These are phyloP conservation scores for Colletotrichum sp. DNA, from an alignment of 2,329 filamentous ascomycete species.

Conservation along the genomic window DNA sequence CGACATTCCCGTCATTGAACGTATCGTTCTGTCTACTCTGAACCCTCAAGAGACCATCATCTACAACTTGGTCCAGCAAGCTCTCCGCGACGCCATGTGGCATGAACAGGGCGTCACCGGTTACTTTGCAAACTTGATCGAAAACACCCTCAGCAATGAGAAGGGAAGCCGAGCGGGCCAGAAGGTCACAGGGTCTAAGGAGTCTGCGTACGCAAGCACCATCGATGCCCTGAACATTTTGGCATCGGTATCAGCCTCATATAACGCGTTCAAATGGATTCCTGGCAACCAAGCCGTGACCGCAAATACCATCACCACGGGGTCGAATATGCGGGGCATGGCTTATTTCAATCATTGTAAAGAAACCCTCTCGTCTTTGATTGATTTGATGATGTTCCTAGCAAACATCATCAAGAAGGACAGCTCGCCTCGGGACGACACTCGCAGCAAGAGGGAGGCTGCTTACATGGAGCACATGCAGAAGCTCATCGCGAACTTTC, in stretches of 20 bases:
- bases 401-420: neutral
- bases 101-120: conserved; percentile 25
- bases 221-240: conserved; percentile 1
- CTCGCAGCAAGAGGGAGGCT: neutral
- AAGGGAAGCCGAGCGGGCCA: neutral
- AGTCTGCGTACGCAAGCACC: neutral
- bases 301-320: neutral
- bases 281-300: neutral
- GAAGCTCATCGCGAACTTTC: conserved; percentile 6
- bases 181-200: neutral
- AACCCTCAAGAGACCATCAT: conserved; percentile 24
- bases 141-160: neutral
- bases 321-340: neutral
- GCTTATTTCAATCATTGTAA: neutral
- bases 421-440: neutral
- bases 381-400: conserved; percentile 26
- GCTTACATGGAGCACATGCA: conserved; percentile 16
- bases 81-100: conserved; percentile 31
- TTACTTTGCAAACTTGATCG: neutral
- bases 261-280: neutral
- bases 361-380: conserved; percentile 19
- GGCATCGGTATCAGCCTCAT: neutral
- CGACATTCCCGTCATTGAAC: conserved; percentile 24
- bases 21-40: conserved; percentile 31
- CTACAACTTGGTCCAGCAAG: conserved; percentile 34